phyloP scores from a whole-genome alignment of 176 grass and related monocot species.

The Ensete glaucum region DNA sequence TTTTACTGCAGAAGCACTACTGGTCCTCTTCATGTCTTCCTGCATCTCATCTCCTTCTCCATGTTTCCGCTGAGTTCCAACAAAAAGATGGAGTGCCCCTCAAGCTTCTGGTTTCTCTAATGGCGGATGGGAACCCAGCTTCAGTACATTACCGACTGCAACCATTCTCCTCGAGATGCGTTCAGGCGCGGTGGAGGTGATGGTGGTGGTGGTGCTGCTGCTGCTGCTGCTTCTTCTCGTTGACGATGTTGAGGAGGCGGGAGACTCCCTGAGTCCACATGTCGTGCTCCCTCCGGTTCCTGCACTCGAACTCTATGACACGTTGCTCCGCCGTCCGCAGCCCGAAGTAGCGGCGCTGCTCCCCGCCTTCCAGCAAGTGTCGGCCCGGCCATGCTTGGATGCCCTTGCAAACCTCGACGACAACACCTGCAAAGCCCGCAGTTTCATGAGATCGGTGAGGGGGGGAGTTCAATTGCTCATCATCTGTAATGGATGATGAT shows the following conservation, averaged over 20 bases:
- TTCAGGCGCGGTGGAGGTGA: constrained; percentile 21
- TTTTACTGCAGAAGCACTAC: too few relatives aligned
- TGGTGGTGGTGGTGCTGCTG: too few relatives aligned
- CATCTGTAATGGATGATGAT: too few relatives aligned
- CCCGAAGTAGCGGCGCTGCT: constrained; percentile 85
- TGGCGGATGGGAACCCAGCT: too few relatives aligned
- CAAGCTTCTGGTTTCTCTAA: too few relatives aligned
- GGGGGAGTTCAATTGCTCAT: background rate
- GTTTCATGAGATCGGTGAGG: too few relatives aligned
- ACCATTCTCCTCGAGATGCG: too few relatives aligned
- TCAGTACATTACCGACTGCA: too few relatives aligned
- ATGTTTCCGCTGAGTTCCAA: too few relatives aligned
- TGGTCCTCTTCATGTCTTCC: too few relatives aligned
- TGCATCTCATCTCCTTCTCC: too few relatives aligned
- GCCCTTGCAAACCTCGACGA: constrained; percentile 85
- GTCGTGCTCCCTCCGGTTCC: constrained; percentile 44
- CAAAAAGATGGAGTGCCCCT: too few relatives aligned
- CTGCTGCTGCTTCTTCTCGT: constrained; percentile 28
- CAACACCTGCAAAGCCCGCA: constrained; percentile 29
- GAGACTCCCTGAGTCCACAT: constrained; percentile 89
- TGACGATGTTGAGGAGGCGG: constrained; percentile 51
- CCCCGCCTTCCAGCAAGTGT: constrained; percentile 71
- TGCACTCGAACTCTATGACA: constrained; percentile 98
- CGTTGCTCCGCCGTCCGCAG: constrained; percentile 69
- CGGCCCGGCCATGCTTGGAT: constrained; percentile 77